Percentiles rank a stretch among this genome's conserved stretches.
Conservation (phyloP, 2,329 filamentous ascomycete species). For the Daldinia eschscholtzii region DNA sequence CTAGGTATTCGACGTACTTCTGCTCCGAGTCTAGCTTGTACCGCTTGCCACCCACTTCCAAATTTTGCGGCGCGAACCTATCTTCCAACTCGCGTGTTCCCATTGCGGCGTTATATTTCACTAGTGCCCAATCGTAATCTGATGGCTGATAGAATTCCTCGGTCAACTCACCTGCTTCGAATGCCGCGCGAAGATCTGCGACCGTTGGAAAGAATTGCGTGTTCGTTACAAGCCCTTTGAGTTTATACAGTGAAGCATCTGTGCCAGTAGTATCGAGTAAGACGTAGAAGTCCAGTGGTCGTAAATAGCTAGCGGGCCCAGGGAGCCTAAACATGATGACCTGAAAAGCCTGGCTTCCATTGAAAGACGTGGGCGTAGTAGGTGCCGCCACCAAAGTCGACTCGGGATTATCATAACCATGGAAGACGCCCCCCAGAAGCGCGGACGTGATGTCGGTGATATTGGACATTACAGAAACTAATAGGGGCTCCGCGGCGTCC, state of each 20-base stretch:
- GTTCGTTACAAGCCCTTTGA: constrained; percentile 60
- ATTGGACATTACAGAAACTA: constrained; percentile 57
- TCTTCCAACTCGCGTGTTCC: constrained; percentile 54
- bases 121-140: constrained; percentile 53
- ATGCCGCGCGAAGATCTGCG: constrained; percentile 54
- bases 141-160: constrained; percentile 53
- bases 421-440: constrained; percentile 55
- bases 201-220: constrained; percentile 55
- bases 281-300: constrained; percentile 61
- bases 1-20: constrained; percentile 65
- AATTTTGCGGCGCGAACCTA: constrained; percentile 53
- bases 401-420: constrained; percentile 49
- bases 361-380: constrained; percentile 56
- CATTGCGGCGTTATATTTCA: constrained; percentile 52
- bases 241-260: constrained; percentile 57
- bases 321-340: constrained; percentile 59
- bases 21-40: constrained; percentile 59
- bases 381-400: constrained; percentile 53
- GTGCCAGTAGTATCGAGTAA: constrained; percentile 59
- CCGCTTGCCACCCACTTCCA: constrained; percentile 57
- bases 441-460: constrained; percentile 61
- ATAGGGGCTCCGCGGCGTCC: constrained; percentile 53
- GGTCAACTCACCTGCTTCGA: constrained; percentile 54
- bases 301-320: constrained; percentile 56
- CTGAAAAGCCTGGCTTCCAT: constrained; percentile 56